Conservation (phyloP, 2,329 filamentous ascomycete species). For the Sporothrix brasiliensis region DNA sequence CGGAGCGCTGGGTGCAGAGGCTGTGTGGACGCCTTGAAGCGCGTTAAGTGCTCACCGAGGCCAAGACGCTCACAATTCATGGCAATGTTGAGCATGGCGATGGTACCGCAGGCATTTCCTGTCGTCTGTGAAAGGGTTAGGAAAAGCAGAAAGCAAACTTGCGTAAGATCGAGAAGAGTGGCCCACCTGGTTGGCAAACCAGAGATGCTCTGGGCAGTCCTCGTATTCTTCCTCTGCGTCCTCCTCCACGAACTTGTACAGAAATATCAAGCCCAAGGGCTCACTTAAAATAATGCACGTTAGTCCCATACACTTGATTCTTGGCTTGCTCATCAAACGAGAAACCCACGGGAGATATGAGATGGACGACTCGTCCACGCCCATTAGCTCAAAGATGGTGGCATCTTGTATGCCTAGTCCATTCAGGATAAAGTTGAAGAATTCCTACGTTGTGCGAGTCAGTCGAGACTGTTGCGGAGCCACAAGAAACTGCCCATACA, state of each 20-base stretch:
- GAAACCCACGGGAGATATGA: constrained; percentile 61
- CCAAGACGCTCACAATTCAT: constrained; percentile 74
- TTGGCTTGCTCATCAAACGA: neutral
- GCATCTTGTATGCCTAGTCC: constrained; percentile 75
- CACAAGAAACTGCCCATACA: too few species aligned
- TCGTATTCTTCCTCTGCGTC: constrained; percentile 56
- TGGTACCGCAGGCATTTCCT: constrained; percentile 85
- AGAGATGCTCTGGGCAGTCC: constrained; percentile 64
- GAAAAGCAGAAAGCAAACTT: neutral
- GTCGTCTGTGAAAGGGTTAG: constrained; percentile 59
- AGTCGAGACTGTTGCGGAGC: constrained; percentile 35
- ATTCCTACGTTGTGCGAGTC: constrained; percentile 55
- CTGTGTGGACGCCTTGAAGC: constrained; percentile 74
- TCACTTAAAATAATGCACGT: constrained; percentile 53
- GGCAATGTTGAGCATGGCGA: constrained; percentile 88
- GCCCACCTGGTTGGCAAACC: constrained; percentile 89
- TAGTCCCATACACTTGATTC: neutral
- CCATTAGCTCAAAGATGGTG: constrained; percentile 75
- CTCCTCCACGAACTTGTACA: constrained; percentile 71
- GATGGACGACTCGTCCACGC: constrained; percentile 68
- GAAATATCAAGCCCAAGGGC: constrained; percentile 84
- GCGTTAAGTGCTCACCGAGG: constrained; percentile 69
- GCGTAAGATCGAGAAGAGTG: constrained; percentile 3
- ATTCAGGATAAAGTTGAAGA: constrained; percentile 83
- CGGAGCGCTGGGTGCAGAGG: constrained; percentile 70